Evolutionary conservation across 2,329 filamentous ascomycete species (phyloP).

Genomic region (Talaromyces atroroseus): DNA sequence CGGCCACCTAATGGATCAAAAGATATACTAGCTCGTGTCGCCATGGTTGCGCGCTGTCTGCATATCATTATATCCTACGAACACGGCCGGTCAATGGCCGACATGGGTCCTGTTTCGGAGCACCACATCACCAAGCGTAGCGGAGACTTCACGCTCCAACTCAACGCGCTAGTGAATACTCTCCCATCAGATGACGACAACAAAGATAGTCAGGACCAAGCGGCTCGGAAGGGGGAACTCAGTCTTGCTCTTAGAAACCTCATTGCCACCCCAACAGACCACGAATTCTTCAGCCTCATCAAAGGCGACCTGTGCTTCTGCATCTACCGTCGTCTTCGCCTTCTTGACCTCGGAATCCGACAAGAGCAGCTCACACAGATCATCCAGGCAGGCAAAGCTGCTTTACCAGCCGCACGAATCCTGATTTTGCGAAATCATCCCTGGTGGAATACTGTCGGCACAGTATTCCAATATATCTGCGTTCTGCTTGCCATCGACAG

Average conservation of each 20-base stretch:
- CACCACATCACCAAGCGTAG: slow-evolving; percentile 11
- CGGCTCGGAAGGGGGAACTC: slow-evolving; percentile 9
- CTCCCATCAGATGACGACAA: slow-evolving; percentile 8
- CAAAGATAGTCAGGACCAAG: slow-evolving; percentile 1
- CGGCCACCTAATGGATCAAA: slow-evolving; percentile 9
- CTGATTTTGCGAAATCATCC: slow-evolving; percentile 31
- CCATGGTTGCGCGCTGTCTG: slow-evolving; percentile 24
- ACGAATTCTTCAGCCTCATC: slow-evolving; percentile 29
- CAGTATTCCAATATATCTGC: slow-evolving; percentile 41
- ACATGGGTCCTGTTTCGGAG: slow-evolving; percentile 18
- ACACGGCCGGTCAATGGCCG: slow-evolving; percentile 27
- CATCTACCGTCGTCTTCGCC: slow-evolving; percentile 38
- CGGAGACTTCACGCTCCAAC: slow-evolving; percentile 18
- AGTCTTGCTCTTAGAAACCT: slow-evolving; percentile 15
- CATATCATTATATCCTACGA: slow-evolving; percentile 30
- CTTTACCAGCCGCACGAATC: slow-evolving; percentile 29
- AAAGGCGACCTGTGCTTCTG: slow-evolving; percentile 27
- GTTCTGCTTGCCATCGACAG: slow-evolving; percentile 39
- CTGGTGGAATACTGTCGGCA: slow-evolving; percentile 42
- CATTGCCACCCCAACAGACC: slow-evolving; percentile 13
- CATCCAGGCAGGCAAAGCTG: slow-evolving; percentile 29
- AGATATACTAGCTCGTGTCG: slow-evolving; percentile 21
- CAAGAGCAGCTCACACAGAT: slow-evolving; percentile 34
- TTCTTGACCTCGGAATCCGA: slow-evolving; percentile 33
- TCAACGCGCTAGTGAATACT: slow-evolving; percentile 15